These are phyloP conservation scores for Ophiostoma australiae DNA, from an alignment of 2,329 filamentous ascomycete species.

Conservation along the genomic window DNA sequence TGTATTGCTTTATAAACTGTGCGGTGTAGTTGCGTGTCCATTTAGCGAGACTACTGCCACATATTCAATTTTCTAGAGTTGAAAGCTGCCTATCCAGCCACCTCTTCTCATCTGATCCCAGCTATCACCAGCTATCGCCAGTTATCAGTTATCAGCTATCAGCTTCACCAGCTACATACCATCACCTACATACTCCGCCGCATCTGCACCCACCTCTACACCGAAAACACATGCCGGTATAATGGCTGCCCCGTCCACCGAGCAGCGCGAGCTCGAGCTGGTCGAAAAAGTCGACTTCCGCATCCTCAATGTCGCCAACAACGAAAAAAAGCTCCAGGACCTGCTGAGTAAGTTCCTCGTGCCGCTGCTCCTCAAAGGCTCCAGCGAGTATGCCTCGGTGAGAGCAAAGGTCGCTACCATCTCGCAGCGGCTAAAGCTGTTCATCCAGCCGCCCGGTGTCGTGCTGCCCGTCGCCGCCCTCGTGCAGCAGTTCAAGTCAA, in stretches of 20 bases:
- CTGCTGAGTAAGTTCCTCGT: slow-evolving; percentile 74
- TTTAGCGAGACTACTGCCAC: neutral
- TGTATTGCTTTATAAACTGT: neutral
- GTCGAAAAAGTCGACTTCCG: slow-evolving; percentile 81
- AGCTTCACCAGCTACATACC: neutral
- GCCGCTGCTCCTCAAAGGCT: slow-evolving; percentile 79
- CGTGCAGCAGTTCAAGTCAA: slow-evolving; percentile 83
- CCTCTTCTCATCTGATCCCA: neutral
- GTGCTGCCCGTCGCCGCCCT: slow-evolving; percentile 79
- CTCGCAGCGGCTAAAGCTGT: slow-evolving; percentile 49
- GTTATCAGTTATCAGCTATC: neutral
- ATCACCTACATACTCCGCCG: neutral
- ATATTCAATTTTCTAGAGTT: neutral
- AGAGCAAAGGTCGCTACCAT: slow-evolving; percentile 63
- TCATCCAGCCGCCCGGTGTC: slow-evolving; percentile 51
- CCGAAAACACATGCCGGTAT: neutral
- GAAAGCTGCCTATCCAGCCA: neutral
- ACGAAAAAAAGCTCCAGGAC: slow-evolving; percentile 75
- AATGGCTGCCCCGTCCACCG: slow-evolving; percentile 31
- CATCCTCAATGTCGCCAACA: slow-evolving; percentile 71
- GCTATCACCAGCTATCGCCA: neutral
- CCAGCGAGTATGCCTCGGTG: slow-evolving; percentile 72
- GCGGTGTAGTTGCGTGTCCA: neutral
- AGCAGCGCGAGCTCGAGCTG: slow-evolving; percentile 72
- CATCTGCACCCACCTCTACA: neutral